phyloP scores from a whole-genome alignment of 2,329 filamentous ascomycete genomes.

The Fragosphaeria purpurea region DNA sequence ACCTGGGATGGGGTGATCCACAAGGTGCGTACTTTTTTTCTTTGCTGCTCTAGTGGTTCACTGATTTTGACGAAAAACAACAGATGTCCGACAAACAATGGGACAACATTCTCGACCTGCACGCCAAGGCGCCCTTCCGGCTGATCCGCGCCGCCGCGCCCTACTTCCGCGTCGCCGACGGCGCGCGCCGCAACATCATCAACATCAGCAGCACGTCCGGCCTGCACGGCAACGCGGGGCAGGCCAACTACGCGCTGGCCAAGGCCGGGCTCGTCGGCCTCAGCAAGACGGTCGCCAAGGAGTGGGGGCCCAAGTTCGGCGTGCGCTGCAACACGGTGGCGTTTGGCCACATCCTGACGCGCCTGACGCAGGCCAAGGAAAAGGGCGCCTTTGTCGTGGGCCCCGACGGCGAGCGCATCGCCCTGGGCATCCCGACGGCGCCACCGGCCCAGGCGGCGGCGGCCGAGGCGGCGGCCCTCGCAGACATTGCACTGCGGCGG shows the following conservation, averaged over 20 bases:
- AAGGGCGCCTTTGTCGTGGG: constrained; percentile 69
- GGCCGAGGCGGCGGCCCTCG: constrained; percentile 34
- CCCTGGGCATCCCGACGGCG: constrained; percentile 60
- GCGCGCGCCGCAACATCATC: constrained; percentile 66
- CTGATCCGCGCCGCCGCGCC: constrained; percentile 70
- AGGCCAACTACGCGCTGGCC: constrained; percentile 77
- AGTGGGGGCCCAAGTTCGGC: constrained; percentile 79
- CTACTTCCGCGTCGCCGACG: constrained; percentile 80
- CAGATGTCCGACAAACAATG: constrained; percentile 79
- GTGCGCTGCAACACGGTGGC: constrained; percentile 76
- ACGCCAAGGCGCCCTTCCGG: constrained; percentile 78
- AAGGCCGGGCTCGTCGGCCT: constrained; percentile 77
- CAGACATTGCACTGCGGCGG: constrained; percentile 69
- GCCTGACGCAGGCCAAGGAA: constrained; percentile 77
- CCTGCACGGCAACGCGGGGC: constrained; percentile 79
- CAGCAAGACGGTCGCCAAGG: constrained; percentile 82
- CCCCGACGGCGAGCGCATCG: constrained; percentile 64
- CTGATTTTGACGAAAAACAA: neutral
- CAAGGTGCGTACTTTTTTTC: constrained; percentile 35
- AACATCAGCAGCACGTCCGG: constrained; percentile 79
- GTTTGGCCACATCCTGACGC: constrained; percentile 72
- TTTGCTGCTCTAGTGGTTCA: constrained; percentile 21
- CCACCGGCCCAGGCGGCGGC: constrained; percentile 35
- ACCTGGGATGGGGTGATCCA: constrained; percentile 91
- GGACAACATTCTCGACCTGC: constrained; percentile 76